phyloP scores from a whole-genome alignment of 1,284 basidiomycete genomes.

The Marasmius sp. region DNA sequence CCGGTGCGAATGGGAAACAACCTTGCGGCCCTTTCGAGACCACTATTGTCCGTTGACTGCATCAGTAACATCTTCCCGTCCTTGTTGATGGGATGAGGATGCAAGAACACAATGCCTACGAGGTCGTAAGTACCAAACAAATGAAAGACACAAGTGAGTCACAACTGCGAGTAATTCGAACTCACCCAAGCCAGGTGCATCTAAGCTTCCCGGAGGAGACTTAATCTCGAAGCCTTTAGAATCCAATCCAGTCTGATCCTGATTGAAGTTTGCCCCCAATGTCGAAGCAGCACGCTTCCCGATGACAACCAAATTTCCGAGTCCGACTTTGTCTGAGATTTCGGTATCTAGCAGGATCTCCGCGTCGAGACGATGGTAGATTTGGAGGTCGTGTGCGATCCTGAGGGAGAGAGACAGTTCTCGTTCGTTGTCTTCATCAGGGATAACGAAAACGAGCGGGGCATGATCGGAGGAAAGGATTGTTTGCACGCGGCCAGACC shows the following conservation, averaged over 20 bases:
- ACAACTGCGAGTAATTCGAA: background rate
- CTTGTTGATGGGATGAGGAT: constrained; percentile 57
- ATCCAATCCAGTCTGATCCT: background rate
- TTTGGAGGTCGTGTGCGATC: constrained; percentile 64
- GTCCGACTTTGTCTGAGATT: constrained; percentile 31
- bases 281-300: constrained; percentile 34
- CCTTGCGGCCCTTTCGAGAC: constrained; percentile 63
- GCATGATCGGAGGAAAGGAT: constrained; percentile 52
- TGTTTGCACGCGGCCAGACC: constrained; percentile 59
- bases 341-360: constrained; percentile 54
- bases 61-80: constrained; percentile 54
- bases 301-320: constrained; percentile 62
- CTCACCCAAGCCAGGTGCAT: constrained; percentile 29
- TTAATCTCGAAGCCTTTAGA: background rate
- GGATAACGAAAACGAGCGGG: constrained; percentile 57
- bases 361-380: constrained; percentile 70
- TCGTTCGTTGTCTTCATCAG: constrained; percentile 29
- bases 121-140: background rate
- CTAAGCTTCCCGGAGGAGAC: constrained; percentile 12
- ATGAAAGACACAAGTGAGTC: background rate
- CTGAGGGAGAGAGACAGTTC: constrained; percentile 55
- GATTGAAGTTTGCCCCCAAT: background rate
- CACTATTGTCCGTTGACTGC: constrained; percentile 51
- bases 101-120: constrained; percentile 64
- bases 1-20: constrained; percentile 84